These are phyloP conservation scores for Penicillium cosmopolitanum DNA, from an alignment of 495 filamentous ascomycete genomes.

Conservation along the genomic window DNA sequence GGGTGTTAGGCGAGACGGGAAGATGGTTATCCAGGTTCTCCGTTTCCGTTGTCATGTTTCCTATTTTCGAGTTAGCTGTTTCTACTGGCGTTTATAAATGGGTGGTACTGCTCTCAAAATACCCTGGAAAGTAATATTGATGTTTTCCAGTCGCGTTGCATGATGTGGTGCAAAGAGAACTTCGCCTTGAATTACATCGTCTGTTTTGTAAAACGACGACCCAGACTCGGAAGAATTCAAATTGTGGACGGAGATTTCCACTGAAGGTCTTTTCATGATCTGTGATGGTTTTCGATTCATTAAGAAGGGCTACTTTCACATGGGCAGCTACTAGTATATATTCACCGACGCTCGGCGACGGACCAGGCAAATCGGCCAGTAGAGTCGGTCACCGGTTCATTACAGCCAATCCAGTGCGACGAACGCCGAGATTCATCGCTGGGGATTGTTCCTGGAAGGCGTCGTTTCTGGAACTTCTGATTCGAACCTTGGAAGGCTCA, in stretches of 20 bases:
- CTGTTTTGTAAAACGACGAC: conserved; percentile 7
- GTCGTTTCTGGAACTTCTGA: no score
- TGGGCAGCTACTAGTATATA: no score
- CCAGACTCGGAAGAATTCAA: neutral
- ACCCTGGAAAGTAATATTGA: conserved; percentile 13
- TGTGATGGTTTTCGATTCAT: no score
- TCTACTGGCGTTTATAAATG: no score
- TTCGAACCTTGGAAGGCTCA: no score
- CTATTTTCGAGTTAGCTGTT: neutral
- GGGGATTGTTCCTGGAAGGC: no score
- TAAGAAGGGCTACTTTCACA: no score
- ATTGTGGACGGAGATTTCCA: neutral
- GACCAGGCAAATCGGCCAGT: no score
- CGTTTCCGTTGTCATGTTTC: conserved; percentile 1
- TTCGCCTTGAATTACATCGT: conserved; percentile 9
- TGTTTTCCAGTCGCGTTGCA: neutral
- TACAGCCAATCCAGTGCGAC: no score
- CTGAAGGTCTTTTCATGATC: neutral
- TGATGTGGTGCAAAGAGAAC: conserved; percentile 7
- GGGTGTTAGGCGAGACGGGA: neutral
- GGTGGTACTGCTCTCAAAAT: neutral
- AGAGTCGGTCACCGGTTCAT: no score
- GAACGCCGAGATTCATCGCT: no score
- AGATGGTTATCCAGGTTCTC: conserved; percentile 15
- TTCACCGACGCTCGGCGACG: no score